Evolutionary conservation across 371 early-diverging fungal species (phyloP), one percentile per base, ranked within the genome.

Genomic region (Mucor mucedo): DNA sequence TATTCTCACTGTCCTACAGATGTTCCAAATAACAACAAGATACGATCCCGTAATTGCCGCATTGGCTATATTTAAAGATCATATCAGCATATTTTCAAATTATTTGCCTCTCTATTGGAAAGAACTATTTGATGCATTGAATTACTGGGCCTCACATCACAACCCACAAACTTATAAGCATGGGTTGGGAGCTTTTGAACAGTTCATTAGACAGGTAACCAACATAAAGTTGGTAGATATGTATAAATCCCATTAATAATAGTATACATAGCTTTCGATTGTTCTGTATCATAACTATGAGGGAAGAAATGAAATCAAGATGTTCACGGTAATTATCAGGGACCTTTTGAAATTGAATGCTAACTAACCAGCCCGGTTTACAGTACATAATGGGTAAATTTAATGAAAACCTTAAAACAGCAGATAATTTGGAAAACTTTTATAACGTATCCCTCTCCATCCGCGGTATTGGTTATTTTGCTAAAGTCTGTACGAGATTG

Each of bases 381-480:
- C 62, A 90, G 88, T 80, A 83, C 67, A 87, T 88, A 55, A 74
- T 86, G 44, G 57, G 67, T 6, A 69, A 76, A 27, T 85, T 87
- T 57, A 68, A 73, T 6, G 68, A 68, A 8, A 57, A 70, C 9
- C 56, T 86, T 49, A 69, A 78, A 41, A 54, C 65, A 11, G 78
- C 80, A 2, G 68, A 75, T 10, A 63, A 73, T n/a, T 61, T 78
- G 13, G 78, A 82, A 27, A 82, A 85, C 27, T 68, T 89, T 38
- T 67, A 61, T 14, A 58, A 63, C 16, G 50, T 78, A 1, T 88
- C 92, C 2, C 75, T 87, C 3, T 87, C 90, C 4, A 85, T 93
- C 44, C 79, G 88, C 52, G 88, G 89, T 9, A 81, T 89, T 39
- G 93, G 93, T 1, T 84, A 87, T 57, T 87, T 93, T 61, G 83